Evolutionary conservation across 495 filamentous ascomycete genomes (phyloP).

Genomic region (Peziza echinospora): DNA sequence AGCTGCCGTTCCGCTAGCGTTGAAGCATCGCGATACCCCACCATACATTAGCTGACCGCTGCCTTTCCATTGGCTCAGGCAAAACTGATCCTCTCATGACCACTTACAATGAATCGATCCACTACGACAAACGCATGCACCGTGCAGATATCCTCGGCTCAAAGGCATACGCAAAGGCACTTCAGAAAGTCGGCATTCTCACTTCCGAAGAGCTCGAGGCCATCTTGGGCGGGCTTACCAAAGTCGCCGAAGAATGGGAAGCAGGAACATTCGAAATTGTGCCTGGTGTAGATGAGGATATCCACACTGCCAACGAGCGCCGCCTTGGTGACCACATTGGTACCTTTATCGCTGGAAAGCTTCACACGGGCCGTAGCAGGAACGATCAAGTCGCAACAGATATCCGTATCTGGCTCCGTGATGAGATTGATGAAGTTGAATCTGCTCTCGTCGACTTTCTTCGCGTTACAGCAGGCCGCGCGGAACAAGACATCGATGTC

Average conservation of each 20-base stretch:
- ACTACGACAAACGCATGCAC: slow-evolving; percentile 66
- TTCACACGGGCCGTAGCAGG: slow-evolving; percentile 76
- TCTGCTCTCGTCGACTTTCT: slow-evolving; percentile 46
- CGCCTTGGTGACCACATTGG: slow-evolving; percentile 77
- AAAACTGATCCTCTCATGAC: slow-evolving; percentile 77
- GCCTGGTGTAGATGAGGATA: slow-evolving; percentile 44
- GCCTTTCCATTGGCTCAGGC: no score
- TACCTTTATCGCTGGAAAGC: slow-evolving; percentile 65
- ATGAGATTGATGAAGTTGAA: slow-evolving; percentile 53
- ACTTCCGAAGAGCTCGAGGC: slow-evolving; percentile 49
- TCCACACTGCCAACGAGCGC: slow-evolving; percentile 88
- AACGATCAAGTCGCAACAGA: slow-evolving; percentile 92
- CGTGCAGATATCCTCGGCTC: slow-evolving; percentile 60
- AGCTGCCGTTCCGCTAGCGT: no score
- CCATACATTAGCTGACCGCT: no score
- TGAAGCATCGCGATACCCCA: no score
- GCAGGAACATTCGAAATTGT: slow-evolving; percentile 35
- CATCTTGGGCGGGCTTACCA: slow-evolving; percentile 51
- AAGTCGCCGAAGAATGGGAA: slow-evolving; percentile 59
- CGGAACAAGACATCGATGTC: slow-evolving; percentile 54
- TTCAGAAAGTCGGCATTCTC: slow-evolving; percentile 54
- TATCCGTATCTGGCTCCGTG: slow-evolving; percentile 78
- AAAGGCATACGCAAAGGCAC: slow-evolving; percentile 74
- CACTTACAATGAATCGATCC: slow-evolving; percentile 68
- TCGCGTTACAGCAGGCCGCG: slow-evolving; percentile 46